Percentiles rank a stretch among this genome's conserved stretches.
phyloP scores from a whole-genome alignment of 495 filamentous ascomycete genomes.

The Talaromyces liani region DNA sequence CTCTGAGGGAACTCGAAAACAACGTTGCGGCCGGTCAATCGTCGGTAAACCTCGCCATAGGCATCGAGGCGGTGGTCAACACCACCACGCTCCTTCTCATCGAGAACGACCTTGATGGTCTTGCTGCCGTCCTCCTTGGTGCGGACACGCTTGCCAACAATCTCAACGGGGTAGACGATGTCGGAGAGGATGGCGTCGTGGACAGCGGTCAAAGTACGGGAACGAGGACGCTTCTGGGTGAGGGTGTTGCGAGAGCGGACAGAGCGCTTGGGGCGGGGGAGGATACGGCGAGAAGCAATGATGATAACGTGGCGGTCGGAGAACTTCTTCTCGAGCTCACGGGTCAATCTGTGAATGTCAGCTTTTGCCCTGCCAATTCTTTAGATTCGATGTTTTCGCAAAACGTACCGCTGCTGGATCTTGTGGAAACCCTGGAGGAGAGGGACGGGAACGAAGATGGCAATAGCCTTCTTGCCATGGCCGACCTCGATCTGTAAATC shows the following conservation, averaged over 20 bases:
- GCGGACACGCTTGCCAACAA: conserved; percentile 94
- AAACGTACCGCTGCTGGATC: conserved; percentile 92
- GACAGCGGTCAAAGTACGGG: conserved; percentile 92
- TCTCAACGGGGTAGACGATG: conserved; percentile 99
- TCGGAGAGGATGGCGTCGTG: conserved; percentile 94
- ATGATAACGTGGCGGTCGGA: conserved; percentile 99
- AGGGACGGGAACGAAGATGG: conserved; percentile 99
- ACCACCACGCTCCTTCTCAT: conserved; percentile 98
- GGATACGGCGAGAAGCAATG: conserved; percentile 96
- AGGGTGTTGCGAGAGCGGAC: conserved; percentile 85
- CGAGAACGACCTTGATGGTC: conserved; percentile 93
- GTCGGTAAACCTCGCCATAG: conserved; percentile 97
- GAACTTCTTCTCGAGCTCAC: conserved; percentile 99
- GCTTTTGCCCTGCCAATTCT: conserved; percentile 8
- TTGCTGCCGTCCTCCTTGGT: conserved; percentile 97
- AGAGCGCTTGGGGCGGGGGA: conserved; percentile 94
- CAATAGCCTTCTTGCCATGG: conserved; percentile 99
- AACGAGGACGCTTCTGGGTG: conserved; percentile 97
- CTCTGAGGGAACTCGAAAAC: conserved; percentile 95
- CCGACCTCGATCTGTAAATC: conserved; percentile 87
- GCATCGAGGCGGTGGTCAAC: conserved; percentile 98
- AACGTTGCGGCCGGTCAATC: conserved; percentile 87
- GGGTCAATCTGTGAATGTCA: conserved; percentile 67
- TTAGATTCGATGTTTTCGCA: not conserved
- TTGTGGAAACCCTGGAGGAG: conserved; percentile 93